Percentiles rank a stretch among this genome's conserved stretches.
Evolutionary conservation across 129 eudicot species (phyloP).

Genomic region (Centella asiatica): DNA sequence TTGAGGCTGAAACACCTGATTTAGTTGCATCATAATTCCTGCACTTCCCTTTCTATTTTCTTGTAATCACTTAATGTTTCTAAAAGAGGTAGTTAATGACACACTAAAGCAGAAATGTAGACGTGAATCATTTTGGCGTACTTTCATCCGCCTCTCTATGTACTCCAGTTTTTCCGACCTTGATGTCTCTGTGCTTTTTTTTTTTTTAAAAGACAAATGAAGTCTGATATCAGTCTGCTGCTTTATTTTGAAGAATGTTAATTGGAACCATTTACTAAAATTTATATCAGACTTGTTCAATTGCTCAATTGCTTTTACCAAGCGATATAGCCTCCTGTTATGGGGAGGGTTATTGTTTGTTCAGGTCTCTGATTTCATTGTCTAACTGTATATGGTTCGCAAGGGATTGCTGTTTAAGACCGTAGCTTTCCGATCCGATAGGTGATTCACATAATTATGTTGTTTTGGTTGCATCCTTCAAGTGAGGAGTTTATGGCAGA

Average conservation of each 20-base stretch:
- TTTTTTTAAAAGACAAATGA: neutral
- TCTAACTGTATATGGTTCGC: no score
- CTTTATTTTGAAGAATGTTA: neutral
- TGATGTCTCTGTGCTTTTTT: neutral
- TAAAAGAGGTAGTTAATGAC: constrained; percentile 6
- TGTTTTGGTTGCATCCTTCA: no score
- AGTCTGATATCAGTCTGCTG: neutral
- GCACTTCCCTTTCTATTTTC: constrained; percentile 3
- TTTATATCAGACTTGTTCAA: no score
- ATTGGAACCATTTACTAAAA: neutral
- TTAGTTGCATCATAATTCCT: constrained; percentile 54
- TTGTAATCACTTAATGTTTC: constrained; percentile 20
- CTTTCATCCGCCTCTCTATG: neutral
- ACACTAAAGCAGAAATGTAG: neutral
- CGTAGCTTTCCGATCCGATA: no score
- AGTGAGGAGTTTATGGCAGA: no score
- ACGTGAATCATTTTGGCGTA: neutral
- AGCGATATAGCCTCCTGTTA: no score
- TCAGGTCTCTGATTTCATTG: no score
- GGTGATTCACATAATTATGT: no score
- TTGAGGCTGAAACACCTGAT: constrained; percentile 95
- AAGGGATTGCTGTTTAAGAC: no score
- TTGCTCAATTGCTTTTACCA: no score
- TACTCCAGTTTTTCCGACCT: neutral
- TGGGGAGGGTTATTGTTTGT: no score